Conservation (phyloP, 2,329 filamentous ascomycete species). For the Colletotrichum echinochloae region DNA sequence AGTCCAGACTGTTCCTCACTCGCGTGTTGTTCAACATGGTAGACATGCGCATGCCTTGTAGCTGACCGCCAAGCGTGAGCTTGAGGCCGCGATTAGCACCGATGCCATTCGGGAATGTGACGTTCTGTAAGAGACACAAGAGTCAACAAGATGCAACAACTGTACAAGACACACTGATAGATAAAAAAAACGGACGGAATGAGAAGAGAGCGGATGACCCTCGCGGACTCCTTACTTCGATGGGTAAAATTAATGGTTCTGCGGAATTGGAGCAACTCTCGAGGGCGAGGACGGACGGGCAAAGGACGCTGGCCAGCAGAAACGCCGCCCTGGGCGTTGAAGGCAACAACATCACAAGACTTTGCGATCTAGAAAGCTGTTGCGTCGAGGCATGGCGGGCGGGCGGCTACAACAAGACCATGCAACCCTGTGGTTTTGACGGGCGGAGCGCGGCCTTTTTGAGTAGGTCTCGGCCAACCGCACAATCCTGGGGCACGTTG, state of each 20-base stretch:
- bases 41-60: conserved; percentile 39
- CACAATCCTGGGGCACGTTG: conserved; percentile 20
- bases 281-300: conserved; percentile 21
- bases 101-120: conserved; percentile 40
- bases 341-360: conserved; percentile 37
- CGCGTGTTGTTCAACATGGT: conserved; percentile 39
- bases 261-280: conserved; percentile 26
- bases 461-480: conserved; percentile 20
- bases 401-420: conserved; percentile 1
- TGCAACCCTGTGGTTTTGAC: conserved; percentile 14
- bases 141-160: conserved; percentile 20
- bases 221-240: conserved; percentile 31
- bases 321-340: conserved; percentile 33
- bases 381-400: conserved; percentile 37
- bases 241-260: conserved; percentile 36
- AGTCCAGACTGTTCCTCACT: conserved; percentile 37
- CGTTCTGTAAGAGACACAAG: conserved; percentile 23
- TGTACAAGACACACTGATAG: neutral
- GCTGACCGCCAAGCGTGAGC: conserved; percentile 38
- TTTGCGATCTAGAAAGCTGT: conserved; percentile 18
- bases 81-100: conserved; percentile 39
- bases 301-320: conserved; percentile 39
- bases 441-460: conserved; percentile 32
- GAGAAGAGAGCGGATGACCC: conserved; percentile 27
- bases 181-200: conserved; percentile 5